Conservation (phyloP, 164 flowering plant species). For the Aristolochia contorta region DNA sequence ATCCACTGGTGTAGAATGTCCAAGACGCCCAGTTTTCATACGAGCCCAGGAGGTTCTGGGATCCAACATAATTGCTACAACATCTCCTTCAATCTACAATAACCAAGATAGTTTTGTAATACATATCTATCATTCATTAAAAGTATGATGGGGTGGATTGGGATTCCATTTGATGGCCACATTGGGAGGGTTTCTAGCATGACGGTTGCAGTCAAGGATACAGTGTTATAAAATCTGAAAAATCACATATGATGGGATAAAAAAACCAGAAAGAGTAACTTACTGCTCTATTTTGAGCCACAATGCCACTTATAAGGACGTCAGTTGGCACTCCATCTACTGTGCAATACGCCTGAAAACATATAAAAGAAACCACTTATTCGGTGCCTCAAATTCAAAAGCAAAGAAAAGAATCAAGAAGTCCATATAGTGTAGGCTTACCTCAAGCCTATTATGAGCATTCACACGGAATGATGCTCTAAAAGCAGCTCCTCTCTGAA, state of each 20-base stretch:
- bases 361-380: slow-evolving; percentile 1
- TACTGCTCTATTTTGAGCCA: slow-evolving; percentile 93
- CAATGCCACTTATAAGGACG: slow-evolving; percentile 60
- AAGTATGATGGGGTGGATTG: neutral
- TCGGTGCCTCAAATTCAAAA: neutral
- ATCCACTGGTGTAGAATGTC: slow-evolving; percentile 19
- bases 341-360: slow-evolving; percentile 79
- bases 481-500: slow-evolving; percentile 72
- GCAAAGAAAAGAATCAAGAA: neutral
- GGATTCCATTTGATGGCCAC: too few relatives aligned
- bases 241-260: neutral
- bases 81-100: slow-evolving; percentile 81
- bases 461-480: slow-evolving; percentile 71
- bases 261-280: slow-evolving; percentile 18
- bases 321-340: slow-evolving; percentile 78
- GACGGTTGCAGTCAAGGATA: too few relatives aligned
- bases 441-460: slow-evolving; percentile 84
- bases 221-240: too few relatives aligned
- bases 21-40: slow-evolving; percentile 47
- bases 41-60: slow-evolving; percentile 57
- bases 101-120: slow-evolving; percentile 2
- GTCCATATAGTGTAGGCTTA: slow-evolving; percentile 9
- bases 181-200: too few relatives aligned
- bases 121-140: neutral
- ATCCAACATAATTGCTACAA: slow-evolving; percentile 67